Evolutionary conservation across 805 yeast species (phyloP).

Genomic region (Clavispora asparagi): DNA sequence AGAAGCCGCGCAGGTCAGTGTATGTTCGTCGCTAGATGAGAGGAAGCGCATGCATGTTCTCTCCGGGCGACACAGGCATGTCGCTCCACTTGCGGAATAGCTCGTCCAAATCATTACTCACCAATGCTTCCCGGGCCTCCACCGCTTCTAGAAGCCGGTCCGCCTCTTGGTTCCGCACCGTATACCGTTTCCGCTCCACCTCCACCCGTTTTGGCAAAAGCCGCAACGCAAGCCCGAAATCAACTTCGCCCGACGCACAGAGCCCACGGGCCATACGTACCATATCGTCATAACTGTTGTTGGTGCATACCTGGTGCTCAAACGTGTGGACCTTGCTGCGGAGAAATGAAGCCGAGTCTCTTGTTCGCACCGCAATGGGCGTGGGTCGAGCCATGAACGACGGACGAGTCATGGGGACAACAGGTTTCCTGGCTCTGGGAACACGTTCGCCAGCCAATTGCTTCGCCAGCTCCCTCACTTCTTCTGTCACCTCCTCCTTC

Average conservation of each 20-base stretch:
- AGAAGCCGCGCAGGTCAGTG: no score
- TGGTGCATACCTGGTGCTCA: conserved; percentile 13
- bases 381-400: not conserved
- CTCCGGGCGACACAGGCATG: not conserved
- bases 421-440: not conserved
- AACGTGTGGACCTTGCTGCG: conserved; percentile 8
- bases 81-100: conserved; percentile 18
- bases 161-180: conserved; percentile 6
- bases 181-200: conserved; percentile 17
- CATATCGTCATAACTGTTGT: conserved; percentile 16
- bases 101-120: conserved; percentile 19
- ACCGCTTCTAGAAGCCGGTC: conserved; percentile 1
- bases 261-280: conserved; percentile 14
- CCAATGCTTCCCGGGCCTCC: conserved; percentile 1
- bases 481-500: not conserved
- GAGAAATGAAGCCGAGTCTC: not conserved
- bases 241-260: conserved; percentile 11
- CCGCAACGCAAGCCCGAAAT: conserved; percentile 19
- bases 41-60: not conserved
- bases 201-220: conserved; percentile 23
- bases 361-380: not conserved
- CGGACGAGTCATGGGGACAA: not conserved
- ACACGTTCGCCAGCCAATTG: no score
- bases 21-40: no score
- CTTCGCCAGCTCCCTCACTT: no score